Evolutionary conservation across 140 eudicot genomes (phyloP).

Genomic region (Erigeron philadelphicus): DNA sequence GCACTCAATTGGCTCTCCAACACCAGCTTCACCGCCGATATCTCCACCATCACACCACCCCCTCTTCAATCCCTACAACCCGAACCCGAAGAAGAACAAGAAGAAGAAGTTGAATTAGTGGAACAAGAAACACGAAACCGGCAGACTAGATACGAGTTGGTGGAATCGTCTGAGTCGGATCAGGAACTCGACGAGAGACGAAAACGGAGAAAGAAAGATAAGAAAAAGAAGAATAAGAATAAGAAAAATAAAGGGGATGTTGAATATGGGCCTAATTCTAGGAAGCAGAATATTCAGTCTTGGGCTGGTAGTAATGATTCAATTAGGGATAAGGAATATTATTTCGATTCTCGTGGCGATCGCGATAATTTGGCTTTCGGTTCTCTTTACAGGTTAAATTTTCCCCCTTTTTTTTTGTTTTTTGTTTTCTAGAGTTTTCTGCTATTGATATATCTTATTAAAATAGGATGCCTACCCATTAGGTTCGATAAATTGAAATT

Average conservation of each 20-base stretch:
- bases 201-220: slow-evolving; percentile 34
- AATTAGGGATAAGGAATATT: slow-evolving; percentile 45
- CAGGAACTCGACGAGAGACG: slow-evolving; percentile 26
- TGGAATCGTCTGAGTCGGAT: slow-evolving; percentile 57
- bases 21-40: slow-evolving; percentile 79
- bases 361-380: slow-evolving; percentile 93
- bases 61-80: slow-evolving; percentile 31
- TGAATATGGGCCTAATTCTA: slow-evolving; percentile 32
- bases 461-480: not conserved
- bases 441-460: not conserved
- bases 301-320: slow-evolving; percentile 39
- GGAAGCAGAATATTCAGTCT: slow-evolving; percentile 47
- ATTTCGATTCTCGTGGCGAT: slow-evolving; percentile 88
- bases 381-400: slow-evolving; percentile 61
- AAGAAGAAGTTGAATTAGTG: slow-evolving; percentile 13
- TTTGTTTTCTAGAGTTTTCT: not conserved
- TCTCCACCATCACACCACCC: slow-evolving; percentile 53
- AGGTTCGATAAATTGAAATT: no score
- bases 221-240: slow-evolving; percentile 32
- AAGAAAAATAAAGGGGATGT: slow-evolving; percentile 33
- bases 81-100: slow-evolving; percentile 25
- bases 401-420: not conserved
- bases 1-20: slow-evolving; percentile 61
- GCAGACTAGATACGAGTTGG: slow-evolving; percentile 44
- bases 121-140: slow-evolving; percentile 4